These are phyloP conservation scores for Batkoa obscura DNA, from an alignment of 371 early-diverging fungal species.

Conservation along the genomic window DNA sequence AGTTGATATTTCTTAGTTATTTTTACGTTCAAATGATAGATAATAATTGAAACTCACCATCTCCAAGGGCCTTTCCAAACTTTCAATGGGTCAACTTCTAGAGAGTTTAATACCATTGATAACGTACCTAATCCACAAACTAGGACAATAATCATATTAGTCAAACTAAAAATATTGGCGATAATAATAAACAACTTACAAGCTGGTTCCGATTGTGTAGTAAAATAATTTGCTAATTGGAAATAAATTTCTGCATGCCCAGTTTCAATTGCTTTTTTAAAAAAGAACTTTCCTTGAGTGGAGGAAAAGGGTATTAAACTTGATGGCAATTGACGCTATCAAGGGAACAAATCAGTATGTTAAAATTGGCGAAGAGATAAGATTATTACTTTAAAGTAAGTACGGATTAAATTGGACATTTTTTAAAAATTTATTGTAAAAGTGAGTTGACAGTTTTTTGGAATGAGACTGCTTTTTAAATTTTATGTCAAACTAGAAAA, in stretches of 20 bases:
- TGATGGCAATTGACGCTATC: slow-evolving; percentile 25
- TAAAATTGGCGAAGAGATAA: background rate
- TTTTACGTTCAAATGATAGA: background rate
- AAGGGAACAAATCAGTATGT: background rate
- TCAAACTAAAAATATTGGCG: background rate
- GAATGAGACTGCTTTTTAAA: too few species aligned
- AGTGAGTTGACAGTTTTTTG: too few species aligned
- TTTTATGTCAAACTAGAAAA: too few species aligned
- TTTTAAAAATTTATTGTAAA: background rate
- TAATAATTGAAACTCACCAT: slow-evolving; percentile 29
- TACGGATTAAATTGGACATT: background rate
- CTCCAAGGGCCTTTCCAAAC: slow-evolving; percentile 88
- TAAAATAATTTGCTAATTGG: slow-evolving; percentile 67
- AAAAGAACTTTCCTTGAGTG: slow-evolving; percentile 47
- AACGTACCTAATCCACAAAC: slow-evolving; percentile 44
- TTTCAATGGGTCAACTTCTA: slow-evolving; percentile 73
- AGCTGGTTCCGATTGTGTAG: slow-evolving; percentile 79
- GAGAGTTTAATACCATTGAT: slow-evolving; percentile 81
- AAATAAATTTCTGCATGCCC: slow-evolving; percentile 78
- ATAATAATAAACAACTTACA: slow-evolving; percentile 17
- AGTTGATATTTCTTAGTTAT: background rate
- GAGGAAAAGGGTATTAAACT: slow-evolving; percentile 63
- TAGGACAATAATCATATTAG: background rate
- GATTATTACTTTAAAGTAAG: background rate
- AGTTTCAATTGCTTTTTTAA: slow-evolving; percentile 49